Conservation (phyloP, 108 stramenopile genomes). For the Nannochloropsis salina region DNA sequence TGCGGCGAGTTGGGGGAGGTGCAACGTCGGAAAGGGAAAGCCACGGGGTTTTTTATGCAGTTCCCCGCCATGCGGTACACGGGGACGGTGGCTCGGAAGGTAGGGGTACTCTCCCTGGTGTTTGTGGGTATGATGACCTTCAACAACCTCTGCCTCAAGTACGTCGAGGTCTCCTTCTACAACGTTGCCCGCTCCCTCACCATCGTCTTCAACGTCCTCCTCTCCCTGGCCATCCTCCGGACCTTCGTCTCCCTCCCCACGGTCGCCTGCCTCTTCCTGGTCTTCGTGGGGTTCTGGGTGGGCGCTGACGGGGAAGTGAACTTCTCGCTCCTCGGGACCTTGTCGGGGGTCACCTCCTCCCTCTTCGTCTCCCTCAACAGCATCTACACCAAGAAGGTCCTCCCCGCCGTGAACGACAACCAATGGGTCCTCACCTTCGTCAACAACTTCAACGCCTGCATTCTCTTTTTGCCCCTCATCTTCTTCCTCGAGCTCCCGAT, state of each 20-base stretch:
- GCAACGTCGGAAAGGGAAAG: slow-evolving; percentile 45
- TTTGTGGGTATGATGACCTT: slow-evolving; percentile 95
- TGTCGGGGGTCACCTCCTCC: slow-evolving; percentile 72
- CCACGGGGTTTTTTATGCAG: slow-evolving; percentile 60
- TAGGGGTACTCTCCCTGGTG: slow-evolving; percentile 70
- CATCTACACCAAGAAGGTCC: slow-evolving; percentile 79
- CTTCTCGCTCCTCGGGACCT: slow-evolving; percentile 71
- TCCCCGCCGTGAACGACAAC: slow-evolving; percentile 78
- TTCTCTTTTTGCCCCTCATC: slow-evolving; percentile 80
- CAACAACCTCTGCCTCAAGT: slow-evolving; percentile 87
- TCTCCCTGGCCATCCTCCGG: slow-evolving; percentile 70
- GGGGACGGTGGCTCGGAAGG: slow-evolving; percentile 51
- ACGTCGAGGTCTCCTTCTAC: slow-evolving; percentile 92
- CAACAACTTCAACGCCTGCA: slow-evolving; percentile 87
- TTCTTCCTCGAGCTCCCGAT: slow-evolving; percentile 63
- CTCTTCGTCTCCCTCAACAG: slow-evolving; percentile 88
- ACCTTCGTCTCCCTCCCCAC: slow-evolving; percentile 64
- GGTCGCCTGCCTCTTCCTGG: slow-evolving; percentile 66
- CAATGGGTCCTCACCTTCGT: slow-evolving; percentile 83
- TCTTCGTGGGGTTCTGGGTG: slow-evolving; percentile 78
- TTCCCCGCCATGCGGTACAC: slow-evolving; percentile 77
- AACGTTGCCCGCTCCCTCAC: slow-evolving; percentile 87
- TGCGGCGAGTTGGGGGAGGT: slow-evolving; percentile 63
- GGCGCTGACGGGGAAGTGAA: slow-evolving; percentile 75
- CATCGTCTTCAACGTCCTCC: slow-evolving; percentile 85